Evolutionary conservation across 768 basidiomycete genomes (phyloP), one percentile per base, ranked within the genome.

Genomic region (Rossbeevera mucosa): DNA sequence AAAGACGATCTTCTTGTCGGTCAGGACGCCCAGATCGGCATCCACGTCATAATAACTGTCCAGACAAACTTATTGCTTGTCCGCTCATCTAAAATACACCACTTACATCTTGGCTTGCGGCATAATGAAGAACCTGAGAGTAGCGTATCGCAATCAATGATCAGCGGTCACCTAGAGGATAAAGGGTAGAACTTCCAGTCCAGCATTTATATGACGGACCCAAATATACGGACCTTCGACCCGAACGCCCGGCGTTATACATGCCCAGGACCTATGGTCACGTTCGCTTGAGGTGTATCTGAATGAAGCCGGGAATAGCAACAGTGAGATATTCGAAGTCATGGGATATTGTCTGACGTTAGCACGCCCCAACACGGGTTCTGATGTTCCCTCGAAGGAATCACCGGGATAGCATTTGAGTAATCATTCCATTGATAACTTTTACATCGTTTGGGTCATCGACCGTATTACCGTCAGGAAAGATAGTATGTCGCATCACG

Each of bases 401-500:
- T 44, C n/a, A 38, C 13, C 28, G 11, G 4, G 22, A 24, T 48
- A 21, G 21, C 16, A 13, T 48, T 49, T 43, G 21, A 30, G 29
- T 25, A 29, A 31, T 29, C 26, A 16, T 21, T 28, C 14, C 26
- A 13, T 8, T 8, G 12, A 21, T 16, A 7, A 22, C 2, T 18
- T 38, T 20, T 16, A 22, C 26, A 46, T 45, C 7, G 12, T 7
- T 28, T 3, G 20, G 14, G 20, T 8, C 16, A 44, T 46, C 21
- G 13, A 44, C 28, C 38, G 18, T 38, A 29, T 22, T 84, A 18
- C 74, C 79, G 22, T 59, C 70, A 20, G 72, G 75, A 60, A 86
- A 86, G 64, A 69, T 86, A 36, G 80, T 87, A 14, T 80, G 4
- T 38, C 9, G 80, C 53, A 82, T 90, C 57, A 89, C 87, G 14